Conservation (phyloP, 352 stramenopile genomes). For the Phytophthora rubi region DNA sequence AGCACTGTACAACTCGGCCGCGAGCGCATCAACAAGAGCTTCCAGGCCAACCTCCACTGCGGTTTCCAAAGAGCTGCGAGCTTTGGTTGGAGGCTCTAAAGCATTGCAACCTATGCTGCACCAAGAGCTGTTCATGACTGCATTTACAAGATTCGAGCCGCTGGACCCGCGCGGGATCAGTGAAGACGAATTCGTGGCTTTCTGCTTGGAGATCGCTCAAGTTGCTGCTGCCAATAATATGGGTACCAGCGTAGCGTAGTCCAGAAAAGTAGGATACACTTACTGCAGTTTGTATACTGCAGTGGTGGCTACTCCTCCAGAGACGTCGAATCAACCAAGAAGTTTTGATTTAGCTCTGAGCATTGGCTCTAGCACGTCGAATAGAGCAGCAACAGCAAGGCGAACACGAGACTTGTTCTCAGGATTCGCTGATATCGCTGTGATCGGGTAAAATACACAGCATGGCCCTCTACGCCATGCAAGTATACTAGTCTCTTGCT, state of each 20-base stretch:
- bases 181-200: constrained; percentile 76
- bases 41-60: background rate
- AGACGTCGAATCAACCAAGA: background rate
- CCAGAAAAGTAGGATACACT: background rate
- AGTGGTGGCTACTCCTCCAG: too few species aligned
- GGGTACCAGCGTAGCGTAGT: constrained; percentile 7
- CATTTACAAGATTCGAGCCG: constrained; percentile 68
- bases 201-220: constrained; percentile 72
- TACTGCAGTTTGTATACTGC: too few species aligned
- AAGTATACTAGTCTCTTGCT: constrained; percentile 19
- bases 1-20: constrained; percentile 45
- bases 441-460: constrained; percentile 42
- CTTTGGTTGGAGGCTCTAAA: constrained; percentile 50
- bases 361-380: constrained; percentile 37
- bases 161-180: constrained; percentile 64
- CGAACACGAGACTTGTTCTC: constrained; percentile 11
- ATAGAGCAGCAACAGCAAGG: constrained; percentile 29
- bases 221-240: constrained; percentile 40
- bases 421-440: constrained; percentile 13
- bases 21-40: constrained; percentile 7
- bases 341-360: constrained; percentile 34
- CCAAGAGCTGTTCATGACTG: constrained; percentile 64
- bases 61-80: constrained; percentile 28
- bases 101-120: constrained; percentile 68
- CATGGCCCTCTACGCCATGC: constrained; percentile 41